Evolutionary conservation across 2,329 filamentous ascomycete species (phyloP).

Genomic region (Scytalidium lignicola): DNA sequence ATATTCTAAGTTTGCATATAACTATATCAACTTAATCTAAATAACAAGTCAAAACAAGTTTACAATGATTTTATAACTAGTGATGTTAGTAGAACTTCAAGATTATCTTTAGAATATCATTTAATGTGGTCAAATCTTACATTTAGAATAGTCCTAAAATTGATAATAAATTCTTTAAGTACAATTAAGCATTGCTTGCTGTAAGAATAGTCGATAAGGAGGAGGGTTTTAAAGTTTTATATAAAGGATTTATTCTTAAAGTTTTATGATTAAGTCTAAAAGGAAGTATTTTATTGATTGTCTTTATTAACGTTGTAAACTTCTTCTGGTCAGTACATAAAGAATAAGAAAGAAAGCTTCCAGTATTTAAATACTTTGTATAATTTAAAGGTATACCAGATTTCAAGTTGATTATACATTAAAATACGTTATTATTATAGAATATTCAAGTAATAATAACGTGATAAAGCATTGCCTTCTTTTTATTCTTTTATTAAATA

Average conservation of each 20-base stretch:
- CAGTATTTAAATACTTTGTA: no score
- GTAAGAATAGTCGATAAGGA: slow-evolving; percentile 81
- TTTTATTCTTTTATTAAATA: no score
- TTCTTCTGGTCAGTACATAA: slow-evolving; percentile 66
- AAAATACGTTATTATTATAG: no score
- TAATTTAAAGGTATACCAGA: no score
- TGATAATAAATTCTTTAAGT: slow-evolving; percentile 73
- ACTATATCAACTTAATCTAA: slow-evolving; percentile 58
- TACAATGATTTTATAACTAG: slow-evolving; percentile 81
- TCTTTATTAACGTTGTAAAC: slow-evolving; percentile 78
- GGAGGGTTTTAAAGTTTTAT: slow-evolving; percentile 82
- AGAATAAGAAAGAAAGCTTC: not conserved
- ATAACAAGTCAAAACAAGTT: slow-evolving; percentile 72
- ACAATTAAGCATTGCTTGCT: slow-evolving; percentile 93
- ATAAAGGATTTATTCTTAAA: slow-evolving; percentile 96
- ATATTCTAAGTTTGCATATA: slow-evolving; percentile 90
- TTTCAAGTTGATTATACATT: no score
- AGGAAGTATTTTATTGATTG: slow-evolving; percentile 61
- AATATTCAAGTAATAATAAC: no score
- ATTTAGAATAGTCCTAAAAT: slow-evolving; percentile 89
- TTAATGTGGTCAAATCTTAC: slow-evolving; percentile 93
- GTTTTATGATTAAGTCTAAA: slow-evolving; percentile 68
- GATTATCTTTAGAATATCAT: slow-evolving; percentile 84
- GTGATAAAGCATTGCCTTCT: no score
- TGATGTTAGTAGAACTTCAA: slow-evolving; percentile 78